phyloP scores from a whole-genome alignment of 306 rosid species.

The Dalbergia cochinchinensis region DNA sequence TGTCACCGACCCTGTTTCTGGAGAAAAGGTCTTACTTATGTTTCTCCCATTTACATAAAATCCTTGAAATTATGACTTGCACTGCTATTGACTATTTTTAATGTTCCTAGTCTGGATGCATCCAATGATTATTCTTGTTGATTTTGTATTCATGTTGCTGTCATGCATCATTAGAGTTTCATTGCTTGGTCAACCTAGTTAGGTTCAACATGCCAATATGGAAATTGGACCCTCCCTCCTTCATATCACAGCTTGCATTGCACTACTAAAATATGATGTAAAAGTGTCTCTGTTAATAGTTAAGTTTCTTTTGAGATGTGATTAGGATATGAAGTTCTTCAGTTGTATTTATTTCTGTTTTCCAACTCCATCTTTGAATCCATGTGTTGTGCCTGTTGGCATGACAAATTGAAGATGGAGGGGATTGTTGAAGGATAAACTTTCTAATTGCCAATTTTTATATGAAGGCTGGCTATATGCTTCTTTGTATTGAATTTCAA shows the following conservation, averaged over 20 bases:
- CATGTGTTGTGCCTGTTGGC: slow-evolving; percentile 22
- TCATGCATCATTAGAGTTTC: slow-evolving; percentile 19
- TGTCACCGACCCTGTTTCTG: slow-evolving; percentile 80
- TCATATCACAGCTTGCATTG: slow-evolving; percentile 29
- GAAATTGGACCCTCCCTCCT: neutral
- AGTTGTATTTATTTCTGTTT: slow-evolving; percentile 16
- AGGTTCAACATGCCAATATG: neutral
- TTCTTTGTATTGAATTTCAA: slow-evolving; percentile 23
- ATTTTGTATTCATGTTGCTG: slow-evolving; percentile 33
- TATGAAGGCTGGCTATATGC: neutral
- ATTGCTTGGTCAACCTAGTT: slow-evolving; percentile 24
- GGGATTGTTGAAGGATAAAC: slow-evolving; percentile 27
- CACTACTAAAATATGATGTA: neutral
- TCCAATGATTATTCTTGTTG: slow-evolving; percentile 22
- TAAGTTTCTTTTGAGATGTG: slow-evolving; percentile 22
- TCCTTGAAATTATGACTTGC: slow-evolving; percentile 29
- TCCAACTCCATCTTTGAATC: slow-evolving; percentile 17
- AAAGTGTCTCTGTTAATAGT: slow-evolving; percentile 14
- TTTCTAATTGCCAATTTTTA: slow-evolving; percentile 17
- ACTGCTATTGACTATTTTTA: slow-evolving; percentile 26
- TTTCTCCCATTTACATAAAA: slow-evolving; percentile 5
- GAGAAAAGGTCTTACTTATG: slow-evolving; percentile 77
- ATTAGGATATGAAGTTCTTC: slow-evolving; percentile 32
- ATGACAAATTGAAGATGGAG: slow-evolving; percentile 26
- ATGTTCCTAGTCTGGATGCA: slow-evolving; percentile 25